A percentile compares a stretch with the other conserved stretches of the same genome.
These are phyloP conservation scores for Massariosphaeria phaeospora DNA, from an alignment of 495 filamentous ascomycete genomes.

Conservation along the genomic window DNA sequence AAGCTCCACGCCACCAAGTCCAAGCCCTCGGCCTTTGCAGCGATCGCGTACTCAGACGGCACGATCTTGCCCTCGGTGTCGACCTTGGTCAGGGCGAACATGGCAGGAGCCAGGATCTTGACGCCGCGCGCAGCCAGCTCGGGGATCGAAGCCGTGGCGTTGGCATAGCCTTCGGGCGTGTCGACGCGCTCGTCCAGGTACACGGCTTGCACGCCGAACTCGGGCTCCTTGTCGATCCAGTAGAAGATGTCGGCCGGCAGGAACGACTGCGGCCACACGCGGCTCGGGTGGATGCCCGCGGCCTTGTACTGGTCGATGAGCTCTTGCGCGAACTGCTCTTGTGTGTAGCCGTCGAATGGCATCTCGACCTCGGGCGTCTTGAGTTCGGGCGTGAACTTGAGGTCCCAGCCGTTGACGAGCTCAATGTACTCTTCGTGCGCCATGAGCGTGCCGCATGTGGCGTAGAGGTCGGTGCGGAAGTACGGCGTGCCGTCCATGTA, in stretches of 20 bases:
- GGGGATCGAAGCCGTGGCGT: slow-evolving; percentile 47
- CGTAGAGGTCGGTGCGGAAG: slow-evolving; percentile 57
- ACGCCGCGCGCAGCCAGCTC: slow-evolving; percentile 42
- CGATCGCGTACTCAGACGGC: slow-evolving; percentile 39
- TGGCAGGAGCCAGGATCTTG: slow-evolving; percentile 37
- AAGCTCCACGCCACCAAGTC: slow-evolving; percentile 60
- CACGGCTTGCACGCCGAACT: slow-evolving; percentile 54
- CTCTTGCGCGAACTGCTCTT: slow-evolving; percentile 53
- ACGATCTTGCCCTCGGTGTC: slow-evolving; percentile 39
- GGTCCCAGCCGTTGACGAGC: slow-evolving; percentile 48
- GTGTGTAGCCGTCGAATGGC: slow-evolving; percentile 61
- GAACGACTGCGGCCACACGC: slow-evolving; percentile 59
- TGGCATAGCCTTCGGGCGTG: slow-evolving; percentile 40
- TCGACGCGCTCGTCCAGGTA: slow-evolving; percentile 56
- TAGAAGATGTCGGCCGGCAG: slow-evolving; percentile 55
- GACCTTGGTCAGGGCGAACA: slow-evolving; percentile 34
- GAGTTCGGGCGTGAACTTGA: slow-evolving; percentile 58
- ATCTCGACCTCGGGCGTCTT: slow-evolving; percentile 56
- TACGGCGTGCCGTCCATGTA: slow-evolving; percentile 51
- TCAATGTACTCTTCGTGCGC: slow-evolving; percentile 52
- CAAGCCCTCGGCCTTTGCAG: slow-evolving; percentile 50
- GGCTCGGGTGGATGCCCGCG: slow-evolving; percentile 48
- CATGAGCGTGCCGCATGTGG: slow-evolving; percentile 51
- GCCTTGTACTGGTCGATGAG: slow-evolving; percentile 55
- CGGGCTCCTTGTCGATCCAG: slow-evolving; percentile 55